A percentile compares a stretch with the other conserved stretches of the same genome.
phyloP scores from a whole-genome alignment of 1,139 yeast species.

The Hyphopichia buzzinii region DNA sequence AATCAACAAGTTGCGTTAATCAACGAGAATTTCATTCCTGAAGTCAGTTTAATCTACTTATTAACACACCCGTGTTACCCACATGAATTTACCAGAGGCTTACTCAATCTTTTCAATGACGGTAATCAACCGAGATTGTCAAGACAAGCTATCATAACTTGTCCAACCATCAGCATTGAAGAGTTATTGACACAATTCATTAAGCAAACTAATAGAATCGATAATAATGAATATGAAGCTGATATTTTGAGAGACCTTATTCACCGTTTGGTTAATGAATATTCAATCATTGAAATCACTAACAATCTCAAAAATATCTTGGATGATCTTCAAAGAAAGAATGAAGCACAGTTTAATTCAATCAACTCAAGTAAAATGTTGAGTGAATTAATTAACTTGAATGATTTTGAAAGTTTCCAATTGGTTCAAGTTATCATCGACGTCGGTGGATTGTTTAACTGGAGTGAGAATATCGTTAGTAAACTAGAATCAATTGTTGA shows the following conservation, averaged over 20 bases:
- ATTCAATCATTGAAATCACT: constrained; percentile 48
- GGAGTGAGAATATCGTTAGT: constrained; percentile 49
- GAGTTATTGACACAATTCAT: constrained; percentile 62
- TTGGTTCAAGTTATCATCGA: constrained; percentile 64
- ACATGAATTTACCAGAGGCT: constrained; percentile 48
- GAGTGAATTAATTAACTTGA: constrained; percentile 24
- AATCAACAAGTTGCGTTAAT: constrained; percentile 17
- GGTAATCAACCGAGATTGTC: constrained; percentile 55
- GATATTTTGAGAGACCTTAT: constrained; percentile 70
- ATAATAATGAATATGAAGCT: constrained; percentile 47
- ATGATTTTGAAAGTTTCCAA: constrained; percentile 50
- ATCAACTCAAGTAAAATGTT: constrained; percentile 43
- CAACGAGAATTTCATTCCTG: constrained; percentile 43
- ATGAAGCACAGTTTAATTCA: constrained; percentile 16
- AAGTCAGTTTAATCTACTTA: constrained; percentile 64
- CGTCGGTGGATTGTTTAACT: constrained; percentile 69
- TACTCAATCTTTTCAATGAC: constrained; percentile 46
- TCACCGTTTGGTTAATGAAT: constrained; percentile 64
- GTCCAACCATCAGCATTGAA: constrained; percentile 62
- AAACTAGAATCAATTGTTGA: constrained; percentile 46
- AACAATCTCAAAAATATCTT: constrained; percentile 17
- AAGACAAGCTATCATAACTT: constrained; percentile 78
- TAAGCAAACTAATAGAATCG: constrained; percentile 2
- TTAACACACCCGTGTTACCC: constrained; percentile 90
- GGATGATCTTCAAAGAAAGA: constrained; percentile 16